Base-by-base conservation (phyloP, 2,329 filamentous ascomycete genomes). In the Botrytis hyacinthi region DNA sequence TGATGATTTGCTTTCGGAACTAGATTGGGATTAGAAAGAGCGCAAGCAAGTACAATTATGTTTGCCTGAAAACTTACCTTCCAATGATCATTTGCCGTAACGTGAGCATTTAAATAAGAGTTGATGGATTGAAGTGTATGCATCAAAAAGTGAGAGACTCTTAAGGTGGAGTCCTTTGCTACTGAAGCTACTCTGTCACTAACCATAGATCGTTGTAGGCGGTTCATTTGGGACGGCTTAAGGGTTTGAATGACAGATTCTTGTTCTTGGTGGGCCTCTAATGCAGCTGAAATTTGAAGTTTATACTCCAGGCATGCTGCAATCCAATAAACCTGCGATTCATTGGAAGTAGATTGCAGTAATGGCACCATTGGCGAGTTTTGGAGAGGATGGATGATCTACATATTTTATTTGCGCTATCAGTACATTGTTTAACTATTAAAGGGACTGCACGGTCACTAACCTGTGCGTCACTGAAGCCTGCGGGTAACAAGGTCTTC, bases 141-240 rank as follows among this genome's bases (percentile, higher is more conserved):
- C 2, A 80, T 78, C 7, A 91, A 80, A 75, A 91, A 91, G 2
- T 81, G 81, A 1, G 84, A 84, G 10, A 89, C 83, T 71, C 84
- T 84, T 8, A 86, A 85, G 2, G 90, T 92, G 0, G 89, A 88
- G 76, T 92, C 90, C 75, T 88, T 90, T 0, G 86, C 84, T 7
- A 90, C 86, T 12, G 85, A 84, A 20, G 87, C 84, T 29, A 90
- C 86, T 26, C 86, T 84, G 66, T 85, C 84, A 35, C 85, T 85
- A 8, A 90, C 83, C 54, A 86, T 83, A 2, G 90, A 91, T 73
- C 90, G 84, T 79, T 92, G 88, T 12, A 92, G 83, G 12, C 90
- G 85, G 75, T 86, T 91, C 76, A 91, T 81, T 51, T 80, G 77
- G n/a, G 78, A 80, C 1, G 84, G 83, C 10, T 87, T 87, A 8